Conservation (phyloP, 179 eudicot species). For the Drosera spatulata region DNA sequence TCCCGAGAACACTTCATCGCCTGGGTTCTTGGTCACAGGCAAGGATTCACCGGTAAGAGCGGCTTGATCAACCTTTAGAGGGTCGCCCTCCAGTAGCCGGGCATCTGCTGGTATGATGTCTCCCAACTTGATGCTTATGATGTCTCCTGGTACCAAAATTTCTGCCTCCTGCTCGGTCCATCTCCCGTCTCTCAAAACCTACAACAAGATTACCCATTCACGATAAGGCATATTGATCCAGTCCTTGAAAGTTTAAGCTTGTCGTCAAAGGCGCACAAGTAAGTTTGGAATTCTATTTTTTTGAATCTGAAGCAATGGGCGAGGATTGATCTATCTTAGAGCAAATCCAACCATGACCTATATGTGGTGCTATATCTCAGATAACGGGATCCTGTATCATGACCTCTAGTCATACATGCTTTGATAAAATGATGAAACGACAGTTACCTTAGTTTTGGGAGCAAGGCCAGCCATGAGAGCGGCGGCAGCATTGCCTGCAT, state of each 20-base stretch:
- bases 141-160: conserved; percentile 65
- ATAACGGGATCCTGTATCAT: too few species aligned
- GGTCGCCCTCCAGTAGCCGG: conserved; percentile 82
- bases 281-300: too few species aligned
- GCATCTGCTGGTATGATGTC: conserved; percentile 85
- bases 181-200: conserved; percentile 74
- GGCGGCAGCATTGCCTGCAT: conserved; percentile 97
- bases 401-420: too few species aligned
- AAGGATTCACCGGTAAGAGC: conserved; percentile 80
- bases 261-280: too few species aligned
- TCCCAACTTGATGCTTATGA: conserved; percentile 63
- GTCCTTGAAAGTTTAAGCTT: too few species aligned
- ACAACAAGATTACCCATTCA: background rate
- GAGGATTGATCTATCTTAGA: too few species aligned
- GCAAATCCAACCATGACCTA: too few species aligned
- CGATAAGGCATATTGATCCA: too few species aligned
- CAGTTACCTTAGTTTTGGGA: conserved; percentile 77
- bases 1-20: conserved; percentile 75
- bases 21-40: conserved; percentile 68
- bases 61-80: conserved; percentile 81
- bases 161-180: conserved; percentile 76
- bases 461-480: conserved; percentile 97
- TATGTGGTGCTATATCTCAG: too few species aligned
- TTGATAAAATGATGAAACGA: too few species aligned
- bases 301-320: too few species aligned